These are phyloP conservation scores for Fonsecaea monophora DNA, from an alignment of 2,329 filamentous ascomycete species.

Conservation along the genomic window DNA sequence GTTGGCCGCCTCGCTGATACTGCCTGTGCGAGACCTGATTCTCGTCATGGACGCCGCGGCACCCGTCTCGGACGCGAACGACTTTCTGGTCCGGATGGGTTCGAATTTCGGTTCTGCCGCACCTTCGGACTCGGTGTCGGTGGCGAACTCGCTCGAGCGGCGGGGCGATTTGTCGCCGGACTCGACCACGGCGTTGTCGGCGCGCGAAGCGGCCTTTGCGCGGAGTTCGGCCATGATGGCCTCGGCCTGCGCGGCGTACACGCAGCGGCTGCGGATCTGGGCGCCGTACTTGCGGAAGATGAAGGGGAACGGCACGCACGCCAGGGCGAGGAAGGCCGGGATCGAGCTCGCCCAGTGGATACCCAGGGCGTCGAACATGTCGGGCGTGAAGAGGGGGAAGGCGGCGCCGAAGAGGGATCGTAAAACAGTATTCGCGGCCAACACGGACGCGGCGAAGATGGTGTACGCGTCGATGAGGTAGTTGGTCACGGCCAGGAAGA, in stretches of 20 bases:
- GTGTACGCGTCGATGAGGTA: conserved; percentile 67
- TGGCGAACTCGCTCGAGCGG: not conserved
- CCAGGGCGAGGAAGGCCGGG: conserved; percentile 75
- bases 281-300: conserved; percentile 76
- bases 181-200: not conserved
- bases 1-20: conserved; percentile 34
- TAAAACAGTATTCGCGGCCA: conserved; percentile 80
- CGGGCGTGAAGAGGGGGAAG: conserved; percentile 75
- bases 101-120: conserved; percentile 20
- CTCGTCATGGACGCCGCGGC: conserved; percentile 27
- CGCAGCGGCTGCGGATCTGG: conserved; percentile 28
- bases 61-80: conserved; percentile 20
- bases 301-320: conserved; percentile 76
- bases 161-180: not conserved
- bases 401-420: conserved; percentile 78
- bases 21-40: conserved; percentile 29
- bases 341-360: conserved; percentile 78
- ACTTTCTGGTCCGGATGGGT: conserved; percentile 25
- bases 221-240: conserved; percentile 37
- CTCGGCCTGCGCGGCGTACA: conserved; percentile 38
- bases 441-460: conserved; percentile 76
- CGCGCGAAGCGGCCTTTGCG: conserved; percentile 17
- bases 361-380: conserved; percentile 61
- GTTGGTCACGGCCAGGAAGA: conserved; percentile 47
- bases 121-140: conserved; percentile 16